Evolutionary conservation across 352 stramenopile genomes (phyloP).

Genomic region (Phytophthora uliginosa): DNA sequence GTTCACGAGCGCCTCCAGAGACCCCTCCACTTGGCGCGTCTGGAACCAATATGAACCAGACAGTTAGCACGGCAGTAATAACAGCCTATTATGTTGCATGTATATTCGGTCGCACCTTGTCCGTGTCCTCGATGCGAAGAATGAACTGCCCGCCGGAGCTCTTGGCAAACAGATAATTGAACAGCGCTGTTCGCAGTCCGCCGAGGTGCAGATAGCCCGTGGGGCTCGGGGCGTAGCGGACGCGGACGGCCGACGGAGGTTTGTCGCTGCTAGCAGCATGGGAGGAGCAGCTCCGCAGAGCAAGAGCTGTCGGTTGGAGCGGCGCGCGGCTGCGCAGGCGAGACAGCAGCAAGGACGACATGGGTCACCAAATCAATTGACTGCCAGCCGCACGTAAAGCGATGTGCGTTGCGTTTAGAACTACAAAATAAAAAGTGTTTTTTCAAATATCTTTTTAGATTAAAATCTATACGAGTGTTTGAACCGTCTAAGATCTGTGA

Average conservation of each 20-base stretch:
- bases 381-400: conserved; percentile 15
- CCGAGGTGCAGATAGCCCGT: conserved; percentile 93
- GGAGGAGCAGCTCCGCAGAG: conserved; percentile 32
- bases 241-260: conserved; percentile 49
- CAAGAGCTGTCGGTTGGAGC: conserved; percentile 11
- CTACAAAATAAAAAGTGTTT: no score
- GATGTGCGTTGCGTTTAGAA: background rate
- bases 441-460: no score
- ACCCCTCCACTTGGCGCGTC: conserved; percentile 89
- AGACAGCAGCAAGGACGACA: conserved; percentile 33
- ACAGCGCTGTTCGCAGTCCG: conserved; percentile 92
- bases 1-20: conserved; percentile 85
- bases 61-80: conserved; percentile 15
- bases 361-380: background rate
- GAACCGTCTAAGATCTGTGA: background rate
- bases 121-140: conserved; percentile 94
- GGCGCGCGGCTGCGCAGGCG: conserved; percentile 24
- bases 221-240: conserved; percentile 92
- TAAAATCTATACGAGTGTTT: no score
- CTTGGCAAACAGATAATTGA: conserved; percentile 95
- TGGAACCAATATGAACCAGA: conserved; percentile 17
- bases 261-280: conserved; percentile 8
- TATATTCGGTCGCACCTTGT: conserved; percentile 64
- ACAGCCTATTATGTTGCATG: no score
- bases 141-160: conserved; percentile 88